These are phyloP conservation scores for Phytophthora brassicae DNA, from an alignment of 352 stramenopile genomes.

Conservation along the genomic window DNA sequence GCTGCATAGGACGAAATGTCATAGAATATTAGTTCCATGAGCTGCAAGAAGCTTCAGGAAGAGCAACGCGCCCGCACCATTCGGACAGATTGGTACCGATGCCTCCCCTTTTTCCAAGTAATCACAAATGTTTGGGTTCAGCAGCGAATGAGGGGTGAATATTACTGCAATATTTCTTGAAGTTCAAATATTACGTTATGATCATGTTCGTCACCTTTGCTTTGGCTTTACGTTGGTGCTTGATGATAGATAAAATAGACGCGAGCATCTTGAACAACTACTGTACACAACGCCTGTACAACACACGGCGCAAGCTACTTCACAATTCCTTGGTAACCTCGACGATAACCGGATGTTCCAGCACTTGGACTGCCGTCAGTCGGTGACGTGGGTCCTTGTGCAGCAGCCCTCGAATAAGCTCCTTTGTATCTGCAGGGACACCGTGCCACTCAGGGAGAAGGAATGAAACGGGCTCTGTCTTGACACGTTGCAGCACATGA, in stretches of 20 bases:
- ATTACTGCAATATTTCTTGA: neutral
- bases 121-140: constrained; percentile 19
- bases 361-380: constrained; percentile 57
- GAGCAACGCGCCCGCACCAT: constrained; percentile 26
- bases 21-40: constrained; percentile 3
- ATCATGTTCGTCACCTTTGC: neutral
- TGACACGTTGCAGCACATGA: constrained; percentile 69
- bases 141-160: constrained; percentile 9
- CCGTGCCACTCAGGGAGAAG: constrained; percentile 51
- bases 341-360: constrained; percentile 38
- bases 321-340: constrained; percentile 28
- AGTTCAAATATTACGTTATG: constrained; percentile 18
- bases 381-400: constrained; percentile 66
- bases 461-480: constrained; percentile 56
- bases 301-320: constrained; percentile 21
- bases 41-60: neutral
- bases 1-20: constrained; percentile 10
- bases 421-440: constrained; percentile 58
- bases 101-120: neutral
- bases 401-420: constrained; percentile 65
- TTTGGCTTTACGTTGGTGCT: neutral
- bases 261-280: constrained; percentile 4
- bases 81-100: too few relatives aligned
- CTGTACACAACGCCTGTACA: too few relatives aligned
- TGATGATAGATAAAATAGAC: constrained; percentile 26